These are phyloP conservation scores for Sodiomyces alkalinus DNA, from an alignment of 2,329 filamentous ascomycete species.

Conservation along the genomic window DNA sequence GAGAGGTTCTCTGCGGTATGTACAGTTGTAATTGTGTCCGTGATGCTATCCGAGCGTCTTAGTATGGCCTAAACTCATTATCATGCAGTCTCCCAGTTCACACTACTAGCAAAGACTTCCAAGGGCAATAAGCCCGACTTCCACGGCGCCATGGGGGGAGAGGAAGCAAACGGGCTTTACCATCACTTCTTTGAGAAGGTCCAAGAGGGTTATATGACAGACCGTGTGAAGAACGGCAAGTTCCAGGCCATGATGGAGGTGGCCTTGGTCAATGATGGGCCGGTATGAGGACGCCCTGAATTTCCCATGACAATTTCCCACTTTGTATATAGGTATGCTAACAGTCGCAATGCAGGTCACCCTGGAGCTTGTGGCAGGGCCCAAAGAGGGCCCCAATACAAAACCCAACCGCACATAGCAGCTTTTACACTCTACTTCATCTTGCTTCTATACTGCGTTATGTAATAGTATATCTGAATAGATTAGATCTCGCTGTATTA, in stretches of 20 bases:
- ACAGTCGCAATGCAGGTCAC: constrained; percentile 10
- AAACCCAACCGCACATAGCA: not conserved
- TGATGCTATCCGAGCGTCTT: no score
- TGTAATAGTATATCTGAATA: no score
- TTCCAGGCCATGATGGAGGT: constrained; percentile 99
- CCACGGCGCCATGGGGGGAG: constrained; percentile 67
- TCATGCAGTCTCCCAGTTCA: constrained; percentile 84
- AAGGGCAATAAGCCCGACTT: constrained; percentile 95
- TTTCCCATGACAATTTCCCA: no score
- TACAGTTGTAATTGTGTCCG: not conserved
- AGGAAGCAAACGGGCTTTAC: constrained; percentile 70
- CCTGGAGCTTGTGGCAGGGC: constrained; percentile 8
- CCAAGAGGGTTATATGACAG: constrained; percentile 51
- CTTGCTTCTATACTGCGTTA: no score
- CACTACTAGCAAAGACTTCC: constrained; percentile 79
- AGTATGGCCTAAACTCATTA: no score
- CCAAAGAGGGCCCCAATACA: not conserved
- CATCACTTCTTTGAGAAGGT: constrained; percentile 70
- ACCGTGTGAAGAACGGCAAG: constrained; percentile 81
- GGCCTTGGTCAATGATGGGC: constrained; percentile 73
- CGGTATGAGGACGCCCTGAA: constrained; percentile 34
- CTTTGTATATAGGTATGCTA: no score
- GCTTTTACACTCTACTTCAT: no score
- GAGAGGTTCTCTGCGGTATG: constrained; percentile 88
- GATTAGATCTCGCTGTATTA: no score